These are phyloP conservation scores for Calonectria crousiana DNA, from an alignment of 2,329 filamentous ascomycete species.

Conservation along the genomic window DNA sequence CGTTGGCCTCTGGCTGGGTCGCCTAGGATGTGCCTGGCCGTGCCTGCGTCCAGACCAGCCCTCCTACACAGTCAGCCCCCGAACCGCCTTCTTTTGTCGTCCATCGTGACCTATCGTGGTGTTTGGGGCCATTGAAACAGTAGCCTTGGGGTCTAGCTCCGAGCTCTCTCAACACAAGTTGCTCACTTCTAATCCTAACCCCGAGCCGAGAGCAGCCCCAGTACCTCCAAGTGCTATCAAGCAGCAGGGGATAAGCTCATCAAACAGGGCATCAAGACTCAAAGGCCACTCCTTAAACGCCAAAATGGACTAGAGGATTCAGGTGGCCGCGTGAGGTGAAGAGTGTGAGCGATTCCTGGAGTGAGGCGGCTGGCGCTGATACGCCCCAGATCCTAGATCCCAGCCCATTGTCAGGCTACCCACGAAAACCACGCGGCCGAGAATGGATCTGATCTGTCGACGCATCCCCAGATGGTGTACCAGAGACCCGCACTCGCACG, in stretches of 20 bases:
- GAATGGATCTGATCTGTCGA: constrained; percentile 48
- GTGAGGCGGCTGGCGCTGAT: constrained; percentile 40
- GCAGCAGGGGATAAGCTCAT: constrained; percentile 13
- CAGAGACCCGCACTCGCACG: constrained; percentile 34
- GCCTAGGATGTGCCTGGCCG: constrained; percentile 37
- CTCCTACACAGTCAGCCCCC: constrained; percentile 21
- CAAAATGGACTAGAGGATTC: constrained; percentile 11
- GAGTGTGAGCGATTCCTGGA: constrained; percentile 25
- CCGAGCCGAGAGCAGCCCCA: constrained; percentile 5
- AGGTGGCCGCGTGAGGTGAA: constrained; percentile 21
- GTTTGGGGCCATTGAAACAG: constrained; percentile 17
- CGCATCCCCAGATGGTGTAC: constrained; percentile 43
- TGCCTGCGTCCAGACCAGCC: constrained; percentile 27
- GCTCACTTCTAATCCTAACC: constrained; percentile 6
- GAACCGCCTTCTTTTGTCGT: constrained; percentile 12
- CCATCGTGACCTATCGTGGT: constrained; percentile 17
- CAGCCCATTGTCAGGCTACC: constrained; percentile 38
- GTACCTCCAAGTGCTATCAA: constrained; percentile 7
- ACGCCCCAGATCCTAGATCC: constrained; percentile 35
- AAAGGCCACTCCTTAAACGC: constrained; percentile 13
- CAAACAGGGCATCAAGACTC: constrained; percentile 19
- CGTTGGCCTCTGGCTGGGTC: constrained; percentile 12
- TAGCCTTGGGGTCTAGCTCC: constrained; percentile 2
- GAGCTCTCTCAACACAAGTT: constrained; percentile 14
- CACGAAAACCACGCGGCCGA: constrained; percentile 42